A percentile compares a stretch with the other conserved stretches of the same genome.
phyloP scores from a whole-genome alignment of 306 rosid genomes.

The Lupinus albus region DNA sequence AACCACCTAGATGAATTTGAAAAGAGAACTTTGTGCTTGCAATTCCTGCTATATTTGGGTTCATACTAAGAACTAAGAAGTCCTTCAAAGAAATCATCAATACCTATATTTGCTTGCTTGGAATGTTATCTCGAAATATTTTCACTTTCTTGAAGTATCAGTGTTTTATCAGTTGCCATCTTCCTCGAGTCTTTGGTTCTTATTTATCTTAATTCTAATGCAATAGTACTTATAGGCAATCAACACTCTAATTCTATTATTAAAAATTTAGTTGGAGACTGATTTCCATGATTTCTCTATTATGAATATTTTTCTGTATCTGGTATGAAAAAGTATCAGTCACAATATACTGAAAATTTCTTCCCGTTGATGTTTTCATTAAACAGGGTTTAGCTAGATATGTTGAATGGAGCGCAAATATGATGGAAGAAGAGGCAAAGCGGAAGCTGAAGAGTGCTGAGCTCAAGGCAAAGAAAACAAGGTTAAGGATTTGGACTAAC shows the following conservation, averaged over 20 bases:
- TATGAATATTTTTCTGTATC: neutral
- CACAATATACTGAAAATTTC: neutral
- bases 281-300: constrained; percentile 1
- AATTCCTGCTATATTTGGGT: neutral
- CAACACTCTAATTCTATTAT: too few species aligned
- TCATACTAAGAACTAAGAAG: neutral
- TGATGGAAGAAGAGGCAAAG: constrained; percentile 86
- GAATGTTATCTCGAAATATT: constrained; percentile 17
- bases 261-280: constrained; percentile 9
- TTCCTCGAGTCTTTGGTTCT: neutral
- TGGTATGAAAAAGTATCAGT: constrained; percentile 10
- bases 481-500: constrained; percentile 74
- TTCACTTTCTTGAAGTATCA: neutral
- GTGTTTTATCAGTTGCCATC: neutral
- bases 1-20: constrained; percentile 3
- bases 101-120: neutral
- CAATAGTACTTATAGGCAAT: neutral
- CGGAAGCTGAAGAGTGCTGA: constrained; percentile 69
- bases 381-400: constrained; percentile 72
- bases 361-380: constrained; percentile 17
- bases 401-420: constrained; percentile 91
- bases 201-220: neutral
- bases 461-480: constrained; percentile 75
- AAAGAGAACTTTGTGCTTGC: constrained; percentile 2
- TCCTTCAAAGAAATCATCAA: constrained; percentile 3